Percentiles rank a stretch among this genome's conserved stretches.
Conservation (phyloP, 139 green algal species). For the Tetraselmis chui region DNA sequence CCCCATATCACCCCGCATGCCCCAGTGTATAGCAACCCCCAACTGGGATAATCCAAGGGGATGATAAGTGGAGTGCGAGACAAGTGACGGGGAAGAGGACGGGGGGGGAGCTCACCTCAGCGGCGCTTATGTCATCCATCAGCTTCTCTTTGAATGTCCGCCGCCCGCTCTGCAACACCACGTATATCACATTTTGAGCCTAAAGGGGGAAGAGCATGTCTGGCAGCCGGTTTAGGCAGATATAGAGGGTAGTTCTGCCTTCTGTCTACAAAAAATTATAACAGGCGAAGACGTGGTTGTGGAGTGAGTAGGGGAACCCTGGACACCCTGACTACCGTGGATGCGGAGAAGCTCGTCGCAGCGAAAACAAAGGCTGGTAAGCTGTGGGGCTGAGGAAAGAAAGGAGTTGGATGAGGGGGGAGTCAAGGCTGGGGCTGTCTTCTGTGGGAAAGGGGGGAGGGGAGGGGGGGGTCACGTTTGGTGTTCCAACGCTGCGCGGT, state of each 20-base stretch:
- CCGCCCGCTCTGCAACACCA: neutral
- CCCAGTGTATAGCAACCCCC: too few species aligned
- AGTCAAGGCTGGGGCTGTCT: neutral
- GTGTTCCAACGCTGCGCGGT: neutral
- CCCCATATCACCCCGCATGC: too few species aligned
- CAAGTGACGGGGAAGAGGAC: too few species aligned
- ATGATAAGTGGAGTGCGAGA: too few species aligned
- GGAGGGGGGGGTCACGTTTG: neutral
- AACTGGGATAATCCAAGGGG: too few species aligned
- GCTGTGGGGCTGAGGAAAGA: neutral
- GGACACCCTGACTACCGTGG: neutral
- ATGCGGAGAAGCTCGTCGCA: neutral
- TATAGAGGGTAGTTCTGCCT: too few species aligned
- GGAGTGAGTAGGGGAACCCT: too few species aligned
- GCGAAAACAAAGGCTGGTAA: neutral
- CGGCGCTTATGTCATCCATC: neutral
- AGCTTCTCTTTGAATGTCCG: neutral
- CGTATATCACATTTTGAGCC: too few species aligned
- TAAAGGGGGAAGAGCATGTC: too few species aligned
- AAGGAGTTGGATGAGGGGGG: neutral
- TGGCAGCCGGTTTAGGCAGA: neutral
- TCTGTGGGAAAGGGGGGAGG: neutral
- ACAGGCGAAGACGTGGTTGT: too few species aligned
- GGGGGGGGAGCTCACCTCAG: neutral
- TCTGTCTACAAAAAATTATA: too few species aligned